phyloP scores from a whole-genome alignment of 1,139 yeast genomes.

The Wickerhamiella pararugosa region DNA sequence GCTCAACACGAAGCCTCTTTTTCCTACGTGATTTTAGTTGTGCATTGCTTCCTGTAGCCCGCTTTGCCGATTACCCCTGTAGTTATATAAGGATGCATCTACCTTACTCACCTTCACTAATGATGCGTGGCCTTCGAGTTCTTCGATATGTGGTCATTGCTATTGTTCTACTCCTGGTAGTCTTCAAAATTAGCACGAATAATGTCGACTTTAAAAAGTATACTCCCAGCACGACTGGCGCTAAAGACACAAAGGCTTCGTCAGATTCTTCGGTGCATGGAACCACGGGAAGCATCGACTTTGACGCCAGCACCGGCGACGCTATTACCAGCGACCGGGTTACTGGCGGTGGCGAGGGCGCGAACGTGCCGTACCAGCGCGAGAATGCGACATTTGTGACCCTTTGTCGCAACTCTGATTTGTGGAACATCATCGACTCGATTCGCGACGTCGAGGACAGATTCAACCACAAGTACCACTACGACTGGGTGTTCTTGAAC shows the following conservation, averaged over 20 bases:
- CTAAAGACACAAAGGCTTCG: conserved; percentile 1
- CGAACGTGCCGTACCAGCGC: background rate
- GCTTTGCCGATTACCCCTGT: too few species aligned
- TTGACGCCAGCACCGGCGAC: too few species aligned
- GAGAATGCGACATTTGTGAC: conserved; percentile 57
- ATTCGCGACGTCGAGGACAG: conserved; percentile 38
- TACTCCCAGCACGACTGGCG: conserved; percentile 11
- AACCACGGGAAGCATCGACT: too few species aligned
- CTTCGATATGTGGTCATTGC: conserved; percentile 27
- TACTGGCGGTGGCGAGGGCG: background rate
- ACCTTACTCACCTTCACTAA: conserved; percentile 6
- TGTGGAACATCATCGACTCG: conserved; percentile 10
- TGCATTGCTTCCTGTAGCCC: too few species aligned
- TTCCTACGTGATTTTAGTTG: too few species aligned
- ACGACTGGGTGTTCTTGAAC: conserved; percentile 62
- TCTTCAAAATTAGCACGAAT: conserved; percentile 25
- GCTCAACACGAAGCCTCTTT: too few species aligned
- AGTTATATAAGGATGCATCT: too few species aligned
- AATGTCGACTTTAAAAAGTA: conserved; percentile 19
- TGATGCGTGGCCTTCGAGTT: conserved; percentile 26
- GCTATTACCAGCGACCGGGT: too few species aligned
- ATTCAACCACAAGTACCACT: conserved; percentile 44
- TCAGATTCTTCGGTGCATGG: too few species aligned
- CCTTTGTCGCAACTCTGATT: conserved; percentile 35
- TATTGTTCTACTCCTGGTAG: conserved; percentile 23